Conservation (phyloP, 2,329 filamentous ascomycete species). For the Fusarium sp. region DNA sequence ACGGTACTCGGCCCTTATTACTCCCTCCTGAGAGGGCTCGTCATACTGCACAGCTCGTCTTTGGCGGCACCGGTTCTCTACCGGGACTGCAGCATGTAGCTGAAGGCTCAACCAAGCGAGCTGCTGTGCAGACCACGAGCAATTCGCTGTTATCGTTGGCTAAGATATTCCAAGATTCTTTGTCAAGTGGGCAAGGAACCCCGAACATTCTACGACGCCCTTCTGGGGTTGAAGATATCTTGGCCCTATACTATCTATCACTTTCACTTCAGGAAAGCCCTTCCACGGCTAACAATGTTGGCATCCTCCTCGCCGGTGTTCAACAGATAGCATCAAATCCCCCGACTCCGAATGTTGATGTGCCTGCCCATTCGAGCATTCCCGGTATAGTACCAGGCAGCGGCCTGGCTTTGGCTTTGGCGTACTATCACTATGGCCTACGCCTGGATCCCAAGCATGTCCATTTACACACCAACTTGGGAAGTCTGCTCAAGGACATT, state of each 20-base stretch:
- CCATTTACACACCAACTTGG: conserved; percentile 95
- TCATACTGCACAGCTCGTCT: conserved; percentile 84
- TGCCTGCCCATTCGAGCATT: conserved; percentile 57
- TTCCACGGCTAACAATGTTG: conserved; percentile 97
- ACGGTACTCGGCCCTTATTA: conserved; percentile 68
- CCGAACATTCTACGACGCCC: conserved; percentile 68
- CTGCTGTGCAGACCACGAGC: conserved; percentile 91
- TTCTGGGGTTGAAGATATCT: conserved; percentile 87
- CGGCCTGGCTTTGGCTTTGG: conserved; percentile 85
- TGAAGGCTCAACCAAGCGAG: conserved; percentile 76
- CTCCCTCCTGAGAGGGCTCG: conserved; percentile 86
- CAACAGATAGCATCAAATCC: conserved; percentile 69
- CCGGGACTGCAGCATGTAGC: conserved; percentile 78
- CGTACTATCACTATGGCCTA: conserved; percentile 96
- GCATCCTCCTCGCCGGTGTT: conserved; percentile 93
- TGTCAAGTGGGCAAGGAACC: conserved; percentile 76
- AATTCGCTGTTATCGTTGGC: conserved; percentile 94
- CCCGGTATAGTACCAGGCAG: conserved; percentile 87
- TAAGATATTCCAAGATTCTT: conserved; percentile 97
- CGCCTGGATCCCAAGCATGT: conserved; percentile 88
- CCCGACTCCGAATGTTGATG: conserved; percentile 12
- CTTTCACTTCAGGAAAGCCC: conserved; percentile 94
- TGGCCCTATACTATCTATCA: conserved; percentile 95
- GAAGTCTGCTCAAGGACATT: conserved; percentile 94
- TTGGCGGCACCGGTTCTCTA: conserved; percentile 77